Evolutionary conservation across 140 eudicot genomes (phyloP).

Genomic region (Anethum foeniculum): DNA sequence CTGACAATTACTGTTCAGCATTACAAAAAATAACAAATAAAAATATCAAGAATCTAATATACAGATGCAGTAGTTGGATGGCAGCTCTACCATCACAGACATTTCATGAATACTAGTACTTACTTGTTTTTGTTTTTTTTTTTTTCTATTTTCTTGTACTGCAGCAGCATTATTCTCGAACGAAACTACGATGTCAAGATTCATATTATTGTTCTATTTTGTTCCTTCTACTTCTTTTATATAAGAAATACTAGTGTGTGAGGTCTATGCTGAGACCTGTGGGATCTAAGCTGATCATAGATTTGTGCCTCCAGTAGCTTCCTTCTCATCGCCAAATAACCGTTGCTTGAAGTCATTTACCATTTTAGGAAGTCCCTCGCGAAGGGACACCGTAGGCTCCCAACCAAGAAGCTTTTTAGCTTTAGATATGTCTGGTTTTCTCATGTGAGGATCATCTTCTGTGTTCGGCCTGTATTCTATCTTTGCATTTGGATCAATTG

Average conservation of each 20-base stretch:
- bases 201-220: not conserved
- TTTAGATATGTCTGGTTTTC: conserved; percentile 46
- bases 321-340: conserved; percentile 11
- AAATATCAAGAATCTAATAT: not conserved
- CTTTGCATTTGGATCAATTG: conserved; percentile 46
- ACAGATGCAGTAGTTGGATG: conserved; percentile 9
- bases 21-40: not conserved
- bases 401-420: conserved; percentile 20
- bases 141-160: not conserved
- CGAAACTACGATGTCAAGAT: not conserved
- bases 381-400: conserved; percentile 13
- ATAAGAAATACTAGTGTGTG: not conserved
- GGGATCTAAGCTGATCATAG: not conserved
- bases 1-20: not conserved
- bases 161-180: not conserved
- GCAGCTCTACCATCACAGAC: conserved; percentile 1
- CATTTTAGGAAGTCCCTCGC: conserved; percentile 17
- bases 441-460: conserved; percentile 51
- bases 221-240: not conserved
- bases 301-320: not conserved
- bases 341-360: conserved; percentile 14
- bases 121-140: not conserved
- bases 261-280: not conserved
- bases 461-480: conserved; percentile 47
- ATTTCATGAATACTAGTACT: not conserved